Percentiles rank a stretch among this genome's conserved stretches.
Conservation (phyloP, 1,284 basidiomycete species). For the Melampsora larici-populina region DNA sequence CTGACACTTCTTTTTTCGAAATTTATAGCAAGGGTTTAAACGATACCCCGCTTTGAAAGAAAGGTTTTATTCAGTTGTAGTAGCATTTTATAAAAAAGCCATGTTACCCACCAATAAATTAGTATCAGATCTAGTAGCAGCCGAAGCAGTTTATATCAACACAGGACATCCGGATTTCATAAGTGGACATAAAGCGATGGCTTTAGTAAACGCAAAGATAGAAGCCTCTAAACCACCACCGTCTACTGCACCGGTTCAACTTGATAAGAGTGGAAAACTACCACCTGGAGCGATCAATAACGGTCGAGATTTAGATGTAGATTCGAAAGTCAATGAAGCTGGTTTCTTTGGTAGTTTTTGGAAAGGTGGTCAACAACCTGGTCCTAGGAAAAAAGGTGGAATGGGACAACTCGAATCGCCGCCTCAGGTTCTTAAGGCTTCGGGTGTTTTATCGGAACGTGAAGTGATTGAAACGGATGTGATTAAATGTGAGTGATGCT, state of each 20-base stretch:
- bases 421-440: slow-evolving; percentile 84
- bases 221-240: slow-evolving; percentile 76
- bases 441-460: slow-evolving; percentile 85
- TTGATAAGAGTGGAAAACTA: slow-evolving; percentile 70
- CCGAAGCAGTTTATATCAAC: slow-evolving; percentile 95
- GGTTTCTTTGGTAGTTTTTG: slow-evolving; percentile 97
- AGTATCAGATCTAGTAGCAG: slow-evolving; percentile 85
- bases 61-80: slow-evolving; percentile 87
- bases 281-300: slow-evolving; percentile 72
- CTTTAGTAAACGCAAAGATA: slow-evolving; percentile 64
- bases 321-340: slow-evolving; percentile 68
- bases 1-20: background rate
- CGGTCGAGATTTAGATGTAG: slow-evolving; percentile 87
- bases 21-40: slow-evolving; percentile 80
- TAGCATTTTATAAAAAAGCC: slow-evolving; percentile 89
- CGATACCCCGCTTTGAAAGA: slow-evolving; percentile 91
- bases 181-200: slow-evolving; percentile 92
- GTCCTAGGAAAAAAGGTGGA: slow-evolving; percentile 69
- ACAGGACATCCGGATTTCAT: slow-evolving; percentile 99
- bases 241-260: slow-evolving; percentile 61
- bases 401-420: slow-evolving; percentile 63
- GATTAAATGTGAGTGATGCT: slow-evolving; percentile 66
- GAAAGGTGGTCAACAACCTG: slow-evolving; percentile 58
- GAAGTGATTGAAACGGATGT: slow-evolving; percentile 99
- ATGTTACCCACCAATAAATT: slow-evolving; percentile 94